Percentiles rank a stretch among this genome's conserved stretches.
phyloP scores from a whole-genome alignment of 768 basidiomycete genomes.

The Psilocybe cubensis region DNA sequence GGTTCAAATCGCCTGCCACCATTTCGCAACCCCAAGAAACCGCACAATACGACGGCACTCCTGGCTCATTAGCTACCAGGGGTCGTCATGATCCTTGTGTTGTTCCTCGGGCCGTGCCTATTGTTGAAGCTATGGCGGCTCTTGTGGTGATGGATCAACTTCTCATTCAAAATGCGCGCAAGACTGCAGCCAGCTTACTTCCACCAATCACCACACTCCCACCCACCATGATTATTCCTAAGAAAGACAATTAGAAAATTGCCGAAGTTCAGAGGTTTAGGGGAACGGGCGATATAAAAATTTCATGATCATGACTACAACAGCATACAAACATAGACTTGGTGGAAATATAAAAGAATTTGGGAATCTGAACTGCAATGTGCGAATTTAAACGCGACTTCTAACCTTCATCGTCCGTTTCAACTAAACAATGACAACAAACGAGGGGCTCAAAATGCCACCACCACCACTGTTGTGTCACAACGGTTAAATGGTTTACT shows the following conservation, averaged over 20 bases:
- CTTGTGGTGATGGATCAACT: constrained; percentile 95
- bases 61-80: constrained; percentile 85
- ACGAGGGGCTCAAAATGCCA: constrained; percentile 70
- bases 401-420: constrained; percentile 49
- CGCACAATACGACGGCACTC: constrained; percentile 91
- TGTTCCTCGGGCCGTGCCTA: constrained; percentile 95
- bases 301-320: neutral
- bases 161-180: constrained; percentile 86
- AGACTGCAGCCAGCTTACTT: constrained; percentile 73
- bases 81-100: constrained; percentile 98
- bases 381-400: neutral
- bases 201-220: constrained; percentile 89
- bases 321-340: neutral
- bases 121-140: constrained; percentile 97
- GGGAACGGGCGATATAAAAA: neutral
- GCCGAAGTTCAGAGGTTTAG: neutral
- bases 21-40: constrained; percentile 92
- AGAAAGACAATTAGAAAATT: constrained; percentile 25
- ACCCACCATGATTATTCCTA: constrained; percentile 85
- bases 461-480: constrained; percentile 76
- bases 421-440: constrained; percentile 64
- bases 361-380: neutral
- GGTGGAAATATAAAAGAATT: neutral
- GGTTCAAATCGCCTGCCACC: constrained; percentile 98
- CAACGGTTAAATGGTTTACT: neutral